phyloP scores from a whole-genome alignment of 768 basidiomycete species.

The Rhodotorula paludigena region DNA sequence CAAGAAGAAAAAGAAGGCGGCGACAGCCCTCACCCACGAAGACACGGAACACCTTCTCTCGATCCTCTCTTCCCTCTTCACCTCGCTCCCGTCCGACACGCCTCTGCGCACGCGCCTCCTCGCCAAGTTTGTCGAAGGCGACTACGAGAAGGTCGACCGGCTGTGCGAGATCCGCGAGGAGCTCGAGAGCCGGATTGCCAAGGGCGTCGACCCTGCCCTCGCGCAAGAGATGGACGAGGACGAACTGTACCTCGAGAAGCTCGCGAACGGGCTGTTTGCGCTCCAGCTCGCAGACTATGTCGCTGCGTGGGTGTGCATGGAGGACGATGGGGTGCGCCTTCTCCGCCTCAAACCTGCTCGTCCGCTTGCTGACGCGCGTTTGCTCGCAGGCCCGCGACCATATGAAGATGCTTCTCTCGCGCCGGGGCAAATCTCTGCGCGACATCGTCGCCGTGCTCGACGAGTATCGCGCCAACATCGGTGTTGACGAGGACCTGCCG shows the following conservation, averaged over 20 bases:
- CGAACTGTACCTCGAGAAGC: conserved; percentile 73
- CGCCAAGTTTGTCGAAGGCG: conserved; percentile 85
- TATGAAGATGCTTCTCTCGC: conserved; percentile 65
- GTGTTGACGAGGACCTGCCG: conserved; percentile 49
- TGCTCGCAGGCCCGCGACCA: conserved; percentile 67
- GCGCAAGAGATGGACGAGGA: conserved; percentile 61
- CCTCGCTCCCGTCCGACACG: conserved; percentile 80
- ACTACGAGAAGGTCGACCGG: conserved; percentile 92
- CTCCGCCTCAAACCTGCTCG: neutral
- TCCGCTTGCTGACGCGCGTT: neutral
- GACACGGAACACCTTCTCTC: conserved; percentile 83
- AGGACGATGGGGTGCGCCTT: conserved; percentile 92
- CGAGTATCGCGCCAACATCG: conserved; percentile 69
- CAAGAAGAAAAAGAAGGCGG: conserved; percentile 62
- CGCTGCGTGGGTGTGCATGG: conserved; percentile 91
- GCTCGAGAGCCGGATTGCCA: conserved; percentile 55
- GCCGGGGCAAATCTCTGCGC: conserved; percentile 65
- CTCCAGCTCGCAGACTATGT: conserved; percentile 91
- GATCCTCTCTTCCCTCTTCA: conserved; percentile 78
- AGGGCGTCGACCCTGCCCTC: conserved; percentile 59
- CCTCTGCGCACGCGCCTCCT: conserved; percentile 71
- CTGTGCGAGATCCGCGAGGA: conserved; percentile 78
- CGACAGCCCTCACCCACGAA: conserved; percentile 53
- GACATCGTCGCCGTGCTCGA: conserved; percentile 68
- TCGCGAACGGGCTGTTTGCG: conserved; percentile 82